Conservation (phyloP, 176 grass and related monocot genomes). For the Pontederia crassipes region DNA sequence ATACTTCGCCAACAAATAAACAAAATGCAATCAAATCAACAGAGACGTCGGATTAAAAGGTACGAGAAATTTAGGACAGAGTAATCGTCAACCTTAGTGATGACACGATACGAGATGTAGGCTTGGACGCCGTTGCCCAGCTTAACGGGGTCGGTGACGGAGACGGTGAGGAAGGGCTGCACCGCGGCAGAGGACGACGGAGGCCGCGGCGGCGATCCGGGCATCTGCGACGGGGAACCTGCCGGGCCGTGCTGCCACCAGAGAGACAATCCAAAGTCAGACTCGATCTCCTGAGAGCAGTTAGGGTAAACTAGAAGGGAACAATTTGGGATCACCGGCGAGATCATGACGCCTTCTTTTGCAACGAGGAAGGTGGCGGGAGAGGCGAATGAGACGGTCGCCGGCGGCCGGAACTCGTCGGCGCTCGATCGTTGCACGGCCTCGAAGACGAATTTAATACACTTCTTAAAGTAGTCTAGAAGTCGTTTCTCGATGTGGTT, state of each 20-base stretch:
- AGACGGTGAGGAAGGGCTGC: slow-evolving; percentile 49
- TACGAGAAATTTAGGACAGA: background rate
- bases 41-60: background rate
- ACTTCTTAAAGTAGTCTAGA: too few relatives aligned
- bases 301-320: background rate
- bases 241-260: slow-evolving; percentile 53
- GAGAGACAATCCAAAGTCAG: background rate
- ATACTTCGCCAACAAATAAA: too few relatives aligned
- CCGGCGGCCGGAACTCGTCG: too few relatives aligned
- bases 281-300: too few relatives aligned
- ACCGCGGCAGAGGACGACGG: too few relatives aligned
- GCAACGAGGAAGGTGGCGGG: background rate
- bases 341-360: slow-evolving; percentile 39
- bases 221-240: slow-evolving; percentile 50
- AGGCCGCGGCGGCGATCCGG: slow-evolving; percentile 40
- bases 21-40: too few relatives aligned
- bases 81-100: slow-evolving; percentile 55
- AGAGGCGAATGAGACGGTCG: background rate
- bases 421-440: too few relatives aligned
- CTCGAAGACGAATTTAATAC: too few relatives aligned
- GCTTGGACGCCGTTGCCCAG: slow-evolving; percentile 87
- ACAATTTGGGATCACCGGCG: slow-evolving; percentile 33
- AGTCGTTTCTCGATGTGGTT: too few relatives aligned
- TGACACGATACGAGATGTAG: slow-evolving; percentile 98
- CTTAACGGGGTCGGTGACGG: slow-evolving; percentile 95